Evolutionary conservation across 116 monocot genomes (phyloP).

Genomic region (Posidonia oceanica): DNA sequence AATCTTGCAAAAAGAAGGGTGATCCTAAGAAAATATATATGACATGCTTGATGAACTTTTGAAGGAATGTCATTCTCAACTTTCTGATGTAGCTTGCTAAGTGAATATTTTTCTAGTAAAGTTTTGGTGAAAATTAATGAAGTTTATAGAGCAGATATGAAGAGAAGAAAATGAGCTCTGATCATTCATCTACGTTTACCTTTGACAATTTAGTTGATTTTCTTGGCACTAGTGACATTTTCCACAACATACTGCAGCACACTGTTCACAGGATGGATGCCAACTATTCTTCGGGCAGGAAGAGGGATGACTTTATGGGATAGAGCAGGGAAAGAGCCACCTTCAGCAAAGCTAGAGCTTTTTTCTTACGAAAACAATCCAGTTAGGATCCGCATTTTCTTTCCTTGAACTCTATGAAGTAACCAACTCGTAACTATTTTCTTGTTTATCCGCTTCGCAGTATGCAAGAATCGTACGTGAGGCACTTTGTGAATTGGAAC

Average conservation of each 20-base stretch:
- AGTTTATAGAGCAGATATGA: background rate
- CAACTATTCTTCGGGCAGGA: constrained; percentile 74
- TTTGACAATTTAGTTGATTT: background rate
- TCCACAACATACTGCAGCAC: constrained; percentile 38
- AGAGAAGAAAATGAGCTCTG: too few species aligned
- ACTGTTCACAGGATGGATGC: constrained; percentile 76
- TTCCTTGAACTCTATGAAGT: background rate
- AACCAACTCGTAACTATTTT: background rate
- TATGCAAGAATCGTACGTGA: constrained; percentile 76
- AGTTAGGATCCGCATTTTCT: constrained; percentile 16
- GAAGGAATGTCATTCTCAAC: background rate
- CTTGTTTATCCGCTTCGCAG: constrained; percentile 17
- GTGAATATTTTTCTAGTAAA: background rate
- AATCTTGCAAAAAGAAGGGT: too few species aligned
- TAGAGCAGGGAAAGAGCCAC: constrained; percentile 28
- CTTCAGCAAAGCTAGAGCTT: constrained; percentile 57
- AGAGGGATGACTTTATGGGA: constrained; percentile 82
- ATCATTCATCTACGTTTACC: too few species aligned
- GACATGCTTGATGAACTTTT: background rate
- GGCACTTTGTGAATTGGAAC: constrained; percentile 84
- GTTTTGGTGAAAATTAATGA: background rate
- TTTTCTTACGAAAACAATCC: constrained; percentile 82
- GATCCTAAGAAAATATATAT: too few species aligned
- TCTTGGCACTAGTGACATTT: background rate
- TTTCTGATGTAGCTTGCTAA: background rate